Conservation (phyloP, 208 protist species). For the Leishmania tropica region DNA sequence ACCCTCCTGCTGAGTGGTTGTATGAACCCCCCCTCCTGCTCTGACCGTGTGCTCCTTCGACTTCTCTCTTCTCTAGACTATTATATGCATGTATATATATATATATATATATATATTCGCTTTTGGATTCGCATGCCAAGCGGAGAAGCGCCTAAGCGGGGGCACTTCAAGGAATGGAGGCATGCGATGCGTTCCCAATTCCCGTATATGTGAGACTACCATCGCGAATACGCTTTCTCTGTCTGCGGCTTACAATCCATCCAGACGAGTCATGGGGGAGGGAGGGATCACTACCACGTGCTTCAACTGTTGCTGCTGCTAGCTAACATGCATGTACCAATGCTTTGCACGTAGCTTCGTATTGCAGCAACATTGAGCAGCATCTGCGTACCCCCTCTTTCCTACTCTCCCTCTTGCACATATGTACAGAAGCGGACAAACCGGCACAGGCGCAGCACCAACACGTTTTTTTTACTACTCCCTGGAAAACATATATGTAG, state of each 20-base stretch:
- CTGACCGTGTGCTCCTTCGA: neutral
- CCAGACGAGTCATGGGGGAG: neutral
- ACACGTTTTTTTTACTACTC: neutral
- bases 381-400: neutral
- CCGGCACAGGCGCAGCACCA: neutral
- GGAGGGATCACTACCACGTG: neutral
- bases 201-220: neutral
- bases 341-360: neutral
- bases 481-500: neutral
- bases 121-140: neutral
- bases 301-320: neutral
- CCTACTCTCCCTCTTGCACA: neutral
- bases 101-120: too few relatives aligned
- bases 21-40: neutral
- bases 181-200: neutral
- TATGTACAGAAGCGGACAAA: neutral
- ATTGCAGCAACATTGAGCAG: neutral
- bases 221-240: neutral
- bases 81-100: neutral
- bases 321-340: neutral
- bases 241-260: neutral
- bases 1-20: neutral
- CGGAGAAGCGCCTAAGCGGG: neutral
- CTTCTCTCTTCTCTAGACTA: neutral
- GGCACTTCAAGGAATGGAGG: neutral